phyloP scores from a whole-genome alignment of 140 eudicot species.

The Stevia rebaudiana region DNA sequence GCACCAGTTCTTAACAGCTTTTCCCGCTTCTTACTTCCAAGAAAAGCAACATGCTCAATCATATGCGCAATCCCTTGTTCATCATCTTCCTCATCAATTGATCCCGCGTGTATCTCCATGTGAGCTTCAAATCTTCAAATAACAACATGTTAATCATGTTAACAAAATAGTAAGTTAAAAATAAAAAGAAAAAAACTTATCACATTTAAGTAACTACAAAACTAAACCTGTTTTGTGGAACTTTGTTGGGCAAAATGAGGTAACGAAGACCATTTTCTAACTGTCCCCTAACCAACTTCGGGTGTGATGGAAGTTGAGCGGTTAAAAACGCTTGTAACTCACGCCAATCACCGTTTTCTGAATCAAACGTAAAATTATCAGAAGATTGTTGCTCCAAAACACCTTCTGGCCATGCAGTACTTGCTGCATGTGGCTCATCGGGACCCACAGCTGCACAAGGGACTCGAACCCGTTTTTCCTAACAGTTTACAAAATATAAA shows the following conservation, averaged over 20 bases:
- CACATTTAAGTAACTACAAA: background rate
- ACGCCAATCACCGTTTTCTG: slow-evolving; percentile 39
- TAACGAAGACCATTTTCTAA: slow-evolving; percentile 86
- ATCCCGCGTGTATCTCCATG: slow-evolving; percentile 97
- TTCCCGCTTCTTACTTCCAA: slow-evolving; percentile 99
- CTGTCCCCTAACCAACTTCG: slow-evolving; percentile 80
- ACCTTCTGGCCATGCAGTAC: slow-evolving; percentile 91
- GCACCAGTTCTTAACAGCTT: slow-evolving; percentile 95
- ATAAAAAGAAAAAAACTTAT: background rate
- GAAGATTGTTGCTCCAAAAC: slow-evolving; percentile 62
- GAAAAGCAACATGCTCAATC: slow-evolving; percentile 99
- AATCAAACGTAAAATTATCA: slow-evolving; percentile 42
- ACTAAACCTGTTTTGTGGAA: slow-evolving; percentile 80
- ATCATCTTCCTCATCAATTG: slow-evolving; percentile 97
- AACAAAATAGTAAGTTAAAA: background rate
- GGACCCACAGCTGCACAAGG: slow-evolving; percentile 89
- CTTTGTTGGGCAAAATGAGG: slow-evolving; percentile 93
- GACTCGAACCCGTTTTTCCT: slow-evolving; percentile 48
- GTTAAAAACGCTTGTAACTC: slow-evolving; percentile 67
- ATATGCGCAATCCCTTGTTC: slow-evolving; percentile 99
- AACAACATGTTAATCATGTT: slow-evolving; percentile 8
- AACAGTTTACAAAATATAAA: slow-evolving; percentile 14
- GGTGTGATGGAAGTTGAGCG: slow-evolving; percentile 84
- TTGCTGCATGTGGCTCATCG: slow-evolving; percentile 99
- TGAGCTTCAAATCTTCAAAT: slow-evolving; percentile 86